phyloP scores from a whole-genome alignment of 73 alveolate genomes.

The Paramecium pentaurelia region DNA sequence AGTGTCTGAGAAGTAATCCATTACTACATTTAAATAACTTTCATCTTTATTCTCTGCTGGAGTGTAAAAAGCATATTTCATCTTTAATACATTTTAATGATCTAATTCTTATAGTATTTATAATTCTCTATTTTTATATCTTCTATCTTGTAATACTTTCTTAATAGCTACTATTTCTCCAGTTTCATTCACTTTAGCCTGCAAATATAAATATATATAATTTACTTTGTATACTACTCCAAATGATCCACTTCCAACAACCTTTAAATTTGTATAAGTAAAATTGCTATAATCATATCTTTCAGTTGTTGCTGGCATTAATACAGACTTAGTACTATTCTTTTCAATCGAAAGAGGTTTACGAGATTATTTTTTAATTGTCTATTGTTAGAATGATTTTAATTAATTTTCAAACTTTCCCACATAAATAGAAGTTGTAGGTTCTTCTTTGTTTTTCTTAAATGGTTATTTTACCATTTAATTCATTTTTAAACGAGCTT shows the following conservation, averaged over 20 bases:
- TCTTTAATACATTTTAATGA: constrained; percentile 69
- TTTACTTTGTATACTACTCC: constrained; percentile 66
- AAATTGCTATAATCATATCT: constrained; percentile 24
- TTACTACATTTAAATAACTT: constrained; percentile 72
- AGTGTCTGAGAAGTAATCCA: constrained; percentile 83
- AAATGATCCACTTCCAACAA: constrained; percentile 60
- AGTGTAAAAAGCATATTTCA: constrained; percentile 73
- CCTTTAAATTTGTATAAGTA: constrained; percentile 6
- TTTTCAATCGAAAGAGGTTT: constrained; percentile 26
- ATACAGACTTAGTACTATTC: constrained; percentile 21
- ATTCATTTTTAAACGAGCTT: constrained; percentile 3
- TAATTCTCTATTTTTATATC: constrained; percentile 80
- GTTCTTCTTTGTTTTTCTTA: not conserved
- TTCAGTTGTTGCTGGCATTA: not conserved
- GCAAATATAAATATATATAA: not conserved
- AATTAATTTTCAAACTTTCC: not conserved
- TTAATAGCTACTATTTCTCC: constrained; percentile 84
- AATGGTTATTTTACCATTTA: not conserved
- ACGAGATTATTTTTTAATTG: not conserved
- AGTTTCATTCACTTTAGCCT: constrained; percentile 63
- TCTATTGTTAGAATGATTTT: not conserved
- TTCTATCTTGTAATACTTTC: constrained; percentile 75
- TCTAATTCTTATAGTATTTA: constrained; percentile 68
- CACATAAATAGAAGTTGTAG: constrained; percentile 7
- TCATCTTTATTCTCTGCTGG: constrained; percentile 78